Percentiles rank a stretch among this genome's conserved stretches.
Evolutionary conservation across 163 green algal genomes (phyloP).

Genomic region (Chlamydomonas reinhardtii): DNA sequence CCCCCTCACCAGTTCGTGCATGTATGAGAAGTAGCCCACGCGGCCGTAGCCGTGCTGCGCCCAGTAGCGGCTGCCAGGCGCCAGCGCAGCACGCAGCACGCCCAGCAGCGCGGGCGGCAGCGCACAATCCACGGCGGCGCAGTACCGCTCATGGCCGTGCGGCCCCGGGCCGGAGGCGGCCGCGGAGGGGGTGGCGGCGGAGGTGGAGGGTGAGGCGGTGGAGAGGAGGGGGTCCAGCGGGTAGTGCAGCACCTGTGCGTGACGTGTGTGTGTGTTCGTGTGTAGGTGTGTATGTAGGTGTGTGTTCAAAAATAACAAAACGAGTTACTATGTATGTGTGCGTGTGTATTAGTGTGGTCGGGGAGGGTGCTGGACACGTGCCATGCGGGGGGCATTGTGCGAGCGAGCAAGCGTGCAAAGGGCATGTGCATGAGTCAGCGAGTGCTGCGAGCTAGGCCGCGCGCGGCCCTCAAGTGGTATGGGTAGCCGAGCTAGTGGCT

Average conservation of each 20-base stretch:
- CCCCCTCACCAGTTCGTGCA: conserved; percentile 50
- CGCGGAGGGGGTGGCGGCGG: background rate
- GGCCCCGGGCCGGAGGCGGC: background rate
- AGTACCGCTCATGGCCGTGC: background rate
- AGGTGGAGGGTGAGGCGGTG: background rate
- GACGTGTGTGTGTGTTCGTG: too few species aligned
- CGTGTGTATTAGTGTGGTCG: too few species aligned
- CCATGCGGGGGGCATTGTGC: too few species aligned
- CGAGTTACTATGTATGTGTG: too few species aligned
- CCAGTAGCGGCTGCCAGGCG: conserved; percentile 44
- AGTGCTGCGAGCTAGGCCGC: too few species aligned
- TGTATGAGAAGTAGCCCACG: conserved; percentile 60
- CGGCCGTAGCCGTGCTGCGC: conserved; percentile 51
- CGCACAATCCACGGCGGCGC: conserved; percentile 51
- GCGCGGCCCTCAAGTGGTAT: too few species aligned
- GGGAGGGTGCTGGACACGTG: too few species aligned
- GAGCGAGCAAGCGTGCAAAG: too few species aligned
- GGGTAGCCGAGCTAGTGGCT: too few species aligned
- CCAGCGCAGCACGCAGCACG: conserved; percentile 50
- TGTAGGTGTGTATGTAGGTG: too few species aligned
- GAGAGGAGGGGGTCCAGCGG: conserved; percentile 6
- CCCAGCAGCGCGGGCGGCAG: conserved; percentile 48
- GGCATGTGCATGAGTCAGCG: too few species aligned
- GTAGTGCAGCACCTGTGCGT: conserved; percentile 40
- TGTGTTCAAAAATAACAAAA: too few species aligned